Conservation (phyloP, 345 rosid species). For the Pseudoturritis turrita region DNA sequence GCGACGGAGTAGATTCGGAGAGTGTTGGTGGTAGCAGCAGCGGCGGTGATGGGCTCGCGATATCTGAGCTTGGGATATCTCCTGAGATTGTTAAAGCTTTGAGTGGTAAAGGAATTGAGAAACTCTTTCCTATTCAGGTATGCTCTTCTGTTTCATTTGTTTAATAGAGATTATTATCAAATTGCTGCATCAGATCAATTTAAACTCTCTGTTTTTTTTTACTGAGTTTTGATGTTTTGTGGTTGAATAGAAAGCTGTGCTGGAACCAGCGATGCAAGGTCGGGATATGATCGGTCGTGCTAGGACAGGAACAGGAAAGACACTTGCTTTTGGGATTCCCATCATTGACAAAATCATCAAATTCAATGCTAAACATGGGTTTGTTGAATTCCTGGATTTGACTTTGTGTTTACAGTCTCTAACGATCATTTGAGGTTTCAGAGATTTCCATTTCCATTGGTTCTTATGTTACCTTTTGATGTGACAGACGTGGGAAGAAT, state of each 20-base stretch:
- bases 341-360: slow-evolving; percentile 69
- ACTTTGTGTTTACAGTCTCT: background rate
- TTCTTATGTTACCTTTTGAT: background rate
- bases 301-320: slow-evolving; percentile 94
- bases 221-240: slow-evolving; percentile 12
- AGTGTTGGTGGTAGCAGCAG: slow-evolving; percentile 31
- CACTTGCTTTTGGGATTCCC: slow-evolving; percentile 97
- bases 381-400: slow-evolving; percentile 14
- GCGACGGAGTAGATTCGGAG: slow-evolving; percentile 19
- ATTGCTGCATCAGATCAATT: background rate
- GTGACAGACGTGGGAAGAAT: slow-evolving; percentile 67
- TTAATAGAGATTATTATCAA: background rate
- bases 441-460: background rate
- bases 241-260: slow-evolving; percentile 65
- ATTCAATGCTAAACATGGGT: slow-evolving; percentile 87
- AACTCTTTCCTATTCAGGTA: slow-evolving; percentile 94
- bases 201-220: background rate
- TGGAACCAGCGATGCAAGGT: slow-evolving; percentile 98
- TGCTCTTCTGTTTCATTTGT: background rate
- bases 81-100: slow-evolving; percentile 72
- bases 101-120: slow-evolving; percentile 54
- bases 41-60: slow-evolving; percentile 54
- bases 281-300: slow-evolving; percentile 91
- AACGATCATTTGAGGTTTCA: background rate
- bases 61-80: slow-evolving; percentile 59